A percentile compares a stretch with the other conserved stretches of the same genome.
phyloP scores from a whole-genome alignment of 345 rosid genomes.

The Litchi chinensis region DNA sequence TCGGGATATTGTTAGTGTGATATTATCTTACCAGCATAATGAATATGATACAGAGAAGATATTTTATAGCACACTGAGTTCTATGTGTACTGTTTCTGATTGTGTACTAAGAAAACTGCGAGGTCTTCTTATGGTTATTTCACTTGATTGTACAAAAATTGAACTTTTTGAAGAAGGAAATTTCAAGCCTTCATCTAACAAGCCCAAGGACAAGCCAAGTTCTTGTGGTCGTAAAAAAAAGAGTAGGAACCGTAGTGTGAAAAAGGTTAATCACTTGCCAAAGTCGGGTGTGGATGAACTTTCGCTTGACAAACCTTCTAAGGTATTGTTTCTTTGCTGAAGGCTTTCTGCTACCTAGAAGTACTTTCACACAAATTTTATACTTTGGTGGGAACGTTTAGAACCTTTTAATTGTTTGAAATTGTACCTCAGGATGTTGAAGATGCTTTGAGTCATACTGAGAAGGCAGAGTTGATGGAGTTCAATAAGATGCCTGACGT shows the following conservation, averaged over 20 bases:
- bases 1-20: slow-evolving; percentile 49
- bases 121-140: slow-evolving; percentile 67
- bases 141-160: slow-evolving; percentile 69
- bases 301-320: slow-evolving; percentile 31
- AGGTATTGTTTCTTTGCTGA: slow-evolving; percentile 49
- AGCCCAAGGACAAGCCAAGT: slow-evolving; percentile 54
- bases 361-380: slow-evolving; percentile 5
- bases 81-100: slow-evolving; percentile 66
- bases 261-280: slow-evolving; percentile 43
- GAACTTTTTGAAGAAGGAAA: slow-evolving; percentile 78
- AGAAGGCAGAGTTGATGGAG: slow-evolving; percentile 39
- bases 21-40: slow-evolving; percentile 42
- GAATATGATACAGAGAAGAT: slow-evolving; percentile 41
- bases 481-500: slow-evolving; percentile 39
- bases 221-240: slow-evolving; percentile 57
- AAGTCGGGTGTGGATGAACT: slow-evolving; percentile 30
- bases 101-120: slow-evolving; percentile 71
- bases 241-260: slow-evolving; percentile 48
- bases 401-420: slow-evolving; percentile 10
- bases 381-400: slow-evolving; percentile 5
- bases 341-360: slow-evolving; percentile 13
- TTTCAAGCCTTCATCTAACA: slow-evolving; percentile 44
- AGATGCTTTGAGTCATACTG: slow-evolving; percentile 19
- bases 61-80: slow-evolving; percentile 70
- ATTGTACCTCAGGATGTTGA: slow-evolving; percentile 42